Evolutionary conservation across 768 basidiomycete genomes (phyloP).

Genomic region (Auriscalpium microsporum): DNA sequence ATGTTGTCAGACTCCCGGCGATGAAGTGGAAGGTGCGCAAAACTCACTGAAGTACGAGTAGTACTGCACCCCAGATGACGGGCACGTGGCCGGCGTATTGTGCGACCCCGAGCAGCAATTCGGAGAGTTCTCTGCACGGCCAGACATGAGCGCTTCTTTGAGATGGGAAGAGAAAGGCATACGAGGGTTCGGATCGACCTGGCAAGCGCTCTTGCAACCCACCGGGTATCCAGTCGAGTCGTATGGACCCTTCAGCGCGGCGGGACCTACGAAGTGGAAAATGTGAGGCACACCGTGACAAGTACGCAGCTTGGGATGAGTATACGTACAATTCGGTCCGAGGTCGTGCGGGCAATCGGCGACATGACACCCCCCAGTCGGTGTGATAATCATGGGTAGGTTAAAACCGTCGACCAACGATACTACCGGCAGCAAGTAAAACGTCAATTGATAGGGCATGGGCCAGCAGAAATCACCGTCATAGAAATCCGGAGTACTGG

Average conservation of each 20-base stretch:
- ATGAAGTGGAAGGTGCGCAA: neutral
- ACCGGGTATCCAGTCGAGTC: conserved; percentile 24
- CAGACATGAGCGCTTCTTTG: neutral
- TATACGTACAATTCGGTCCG: conserved; percentile 36
- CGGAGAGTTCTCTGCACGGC: conserved; percentile 18
- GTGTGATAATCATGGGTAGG: conserved; percentile 49
- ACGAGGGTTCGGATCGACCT: conserved; percentile 26
- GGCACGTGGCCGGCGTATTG: conserved; percentile 27
- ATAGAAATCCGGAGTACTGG: conserved; percentile 16
- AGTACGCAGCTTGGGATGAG: neutral
- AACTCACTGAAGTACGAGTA: conserved; percentile 41
- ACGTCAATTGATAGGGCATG: neutral
- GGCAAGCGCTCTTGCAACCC: conserved; percentile 26
- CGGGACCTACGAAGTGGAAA: conserved; percentile 15
- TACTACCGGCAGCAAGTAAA: conserved; percentile 9
- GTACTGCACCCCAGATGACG: conserved; percentile 33
- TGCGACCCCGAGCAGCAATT: conserved; percentile 28
- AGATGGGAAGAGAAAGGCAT: conserved; percentile 14
- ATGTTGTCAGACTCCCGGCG: neutral
- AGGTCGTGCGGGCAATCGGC: conserved; percentile 58
- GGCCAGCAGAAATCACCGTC: conserved; percentile 16
- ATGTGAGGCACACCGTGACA: neutral
- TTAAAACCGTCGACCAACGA: conserved; percentile 33
- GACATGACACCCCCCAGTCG: conserved; percentile 44
- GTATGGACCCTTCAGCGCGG: conserved; percentile 21